These are phyloP conservation scores for Beauveria pseudobassiana DNA, from an alignment of 2,329 filamentous ascomycete species.

Conservation along the genomic window DNA sequence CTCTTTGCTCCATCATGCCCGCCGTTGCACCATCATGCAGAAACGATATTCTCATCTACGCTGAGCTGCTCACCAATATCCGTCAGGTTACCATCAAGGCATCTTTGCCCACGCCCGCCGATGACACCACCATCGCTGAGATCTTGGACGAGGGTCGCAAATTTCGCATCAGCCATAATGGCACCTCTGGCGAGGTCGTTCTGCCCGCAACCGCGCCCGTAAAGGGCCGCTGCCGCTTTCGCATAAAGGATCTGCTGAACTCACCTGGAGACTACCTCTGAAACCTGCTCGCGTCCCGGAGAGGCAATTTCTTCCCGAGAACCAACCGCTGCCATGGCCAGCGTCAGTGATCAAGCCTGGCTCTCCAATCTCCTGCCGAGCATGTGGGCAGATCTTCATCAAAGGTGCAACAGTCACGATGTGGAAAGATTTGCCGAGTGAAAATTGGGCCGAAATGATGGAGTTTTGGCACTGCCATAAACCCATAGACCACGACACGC, in stretches of 20 bases:
- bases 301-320: conserved; percentile 24
- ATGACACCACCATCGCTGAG: conserved; percentile 34
- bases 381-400: conserved; percentile 33
- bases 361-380: conserved; percentile 36
- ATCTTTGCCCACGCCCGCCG: conserved; percentile 37
- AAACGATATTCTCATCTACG: conserved; percentile 42
- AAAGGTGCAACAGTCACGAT: conserved; percentile 30
- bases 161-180: conserved; percentile 42
- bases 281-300: conserved; percentile 18
- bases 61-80: conserved; percentile 58
- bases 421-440: conserved; percentile 93
- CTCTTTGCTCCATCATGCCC: conserved; percentile 13
- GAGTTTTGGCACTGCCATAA: conserved; percentile 99
- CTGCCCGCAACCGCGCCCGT: conserved; percentile 37
- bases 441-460: conserved; percentile 99
- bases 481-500: conserved; percentile 51
- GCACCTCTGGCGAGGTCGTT: conserved; percentile 23
- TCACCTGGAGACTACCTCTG: conserved; percentile 50
- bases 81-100: conserved; percentile 54
- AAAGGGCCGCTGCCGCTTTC: conserved; percentile 30
- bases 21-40: conserved; percentile 3
- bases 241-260: conserved; percentile 22
- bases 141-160: conserved; percentile 37
- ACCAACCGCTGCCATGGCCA: conserved; percentile 46
- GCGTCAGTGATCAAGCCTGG: conserved; percentile 38